Conservation (phyloP, 2,329 filamentous ascomycete species). For the Alternaria conjuncta region DNA sequence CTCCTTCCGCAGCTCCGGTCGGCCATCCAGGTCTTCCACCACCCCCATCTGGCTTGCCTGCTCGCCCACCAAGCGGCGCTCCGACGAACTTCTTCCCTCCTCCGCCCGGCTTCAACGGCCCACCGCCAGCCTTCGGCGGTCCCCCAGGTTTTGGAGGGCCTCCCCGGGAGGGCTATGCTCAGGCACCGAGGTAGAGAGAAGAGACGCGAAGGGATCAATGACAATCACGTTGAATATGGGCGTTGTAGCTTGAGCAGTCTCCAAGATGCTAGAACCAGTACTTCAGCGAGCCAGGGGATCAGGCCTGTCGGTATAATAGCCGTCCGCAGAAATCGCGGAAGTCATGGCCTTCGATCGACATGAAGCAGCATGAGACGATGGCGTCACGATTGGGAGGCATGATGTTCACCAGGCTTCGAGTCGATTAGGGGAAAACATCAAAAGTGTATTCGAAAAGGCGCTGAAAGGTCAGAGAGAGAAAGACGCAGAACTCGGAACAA, state of each 20-base stretch:
- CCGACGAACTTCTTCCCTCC: slow-evolving; percentile 47
- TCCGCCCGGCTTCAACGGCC: slow-evolving; percentile 28
- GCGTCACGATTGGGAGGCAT: neutral
- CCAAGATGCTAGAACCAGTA: neutral
- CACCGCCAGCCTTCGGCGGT: slow-evolving; percentile 32
- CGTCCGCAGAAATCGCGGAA: neutral
- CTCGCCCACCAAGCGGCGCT: slow-evolving; percentile 74
- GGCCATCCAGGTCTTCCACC: slow-evolving; percentile 61
- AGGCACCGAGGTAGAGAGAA: slow-evolving; percentile 13
- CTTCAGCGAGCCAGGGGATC: neutral
- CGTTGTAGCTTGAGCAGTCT: neutral
- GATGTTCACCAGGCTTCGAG: neutral
- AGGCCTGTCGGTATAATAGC: neutral
- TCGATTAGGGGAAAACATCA: neutral
- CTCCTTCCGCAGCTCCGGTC: slow-evolving; percentile 31
- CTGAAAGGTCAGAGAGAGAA: slow-evolving; percentile 3
- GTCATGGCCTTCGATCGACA: neutral
- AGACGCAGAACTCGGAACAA: slow-evolving; percentile 1
- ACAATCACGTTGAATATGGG: neutral
- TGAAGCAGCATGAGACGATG: neutral
- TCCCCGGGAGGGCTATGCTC: slow-evolving; percentile 20
- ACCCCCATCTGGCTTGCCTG: slow-evolving; percentile 66
- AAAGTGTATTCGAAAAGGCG: slow-evolving; percentile 1
- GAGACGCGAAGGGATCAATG: neutral
- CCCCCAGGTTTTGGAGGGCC: slow-evolving; percentile 23